Percentiles rank a stretch among this genome's conserved stretches.
Evolutionary conservation across 495 filamentous ascomycete genomes (phyloP).

Genomic region (Geopyxis carbonaria): DNA sequence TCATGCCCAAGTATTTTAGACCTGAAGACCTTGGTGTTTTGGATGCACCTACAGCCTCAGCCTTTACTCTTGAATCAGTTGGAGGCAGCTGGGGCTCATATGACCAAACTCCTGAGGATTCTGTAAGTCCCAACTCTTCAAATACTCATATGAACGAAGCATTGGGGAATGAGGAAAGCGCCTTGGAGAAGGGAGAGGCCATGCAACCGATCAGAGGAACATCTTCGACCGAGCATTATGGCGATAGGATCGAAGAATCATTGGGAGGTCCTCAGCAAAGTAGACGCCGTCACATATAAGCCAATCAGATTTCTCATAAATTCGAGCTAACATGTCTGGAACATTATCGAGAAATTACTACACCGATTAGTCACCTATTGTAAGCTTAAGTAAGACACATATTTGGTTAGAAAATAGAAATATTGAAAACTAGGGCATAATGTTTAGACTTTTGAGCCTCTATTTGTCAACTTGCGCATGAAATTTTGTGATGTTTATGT

Average conservation of each 20-base stretch:
- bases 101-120: background rate
- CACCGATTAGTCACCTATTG: too few relatives aligned
- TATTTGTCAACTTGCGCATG: too few relatives aligned
- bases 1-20: conserved; percentile 57
- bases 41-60: conserved; percentile 66
- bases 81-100: conserved; percentile 48
- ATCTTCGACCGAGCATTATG: conserved; percentile 8
- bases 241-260: conserved; percentile 1
- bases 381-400: too few relatives aligned
- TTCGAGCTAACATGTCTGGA: too few relatives aligned
- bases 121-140: conserved; percentile 4
- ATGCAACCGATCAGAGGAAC: conserved; percentile 7
- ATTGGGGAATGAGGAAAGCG: conserved; percentile 24
- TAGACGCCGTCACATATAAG: too few relatives aligned
- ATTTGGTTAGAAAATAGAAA: too few relatives aligned
- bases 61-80: conserved; percentile 72
- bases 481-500: too few relatives aligned
- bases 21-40: conserved; percentile 50
- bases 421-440: too few relatives aligned
- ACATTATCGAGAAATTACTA: too few relatives aligned
- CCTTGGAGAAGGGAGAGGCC: conserved; percentile 25
- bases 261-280: too few relatives aligned
- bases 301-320: too few relatives aligned
- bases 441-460: too few relatives aligned
- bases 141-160: conserved; percentile 4